Evolutionary conservation across 1,139 yeast species (phyloP).

Genomic region (Sugiyamaella sp.): DNA sequence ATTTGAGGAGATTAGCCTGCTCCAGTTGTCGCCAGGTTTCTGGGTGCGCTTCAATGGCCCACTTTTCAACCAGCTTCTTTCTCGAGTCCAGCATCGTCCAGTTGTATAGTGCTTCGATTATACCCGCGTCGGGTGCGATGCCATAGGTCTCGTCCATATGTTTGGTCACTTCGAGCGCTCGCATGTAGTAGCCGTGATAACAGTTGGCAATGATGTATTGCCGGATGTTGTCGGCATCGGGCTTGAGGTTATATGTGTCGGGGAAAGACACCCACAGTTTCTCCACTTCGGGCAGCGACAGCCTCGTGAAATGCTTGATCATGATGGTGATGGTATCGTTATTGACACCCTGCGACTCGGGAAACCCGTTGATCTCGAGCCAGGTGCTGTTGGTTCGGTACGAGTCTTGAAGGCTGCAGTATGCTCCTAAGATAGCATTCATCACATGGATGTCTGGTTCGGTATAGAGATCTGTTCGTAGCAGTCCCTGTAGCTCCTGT

Average conservation of each 20-base stretch:
- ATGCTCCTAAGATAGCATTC: slow-evolving; percentile 69
- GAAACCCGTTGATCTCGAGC: slow-evolving; percentile 57
- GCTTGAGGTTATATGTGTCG: slow-evolving; percentile 52
- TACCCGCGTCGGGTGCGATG: slow-evolving; percentile 52
- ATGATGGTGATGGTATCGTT: slow-evolving; percentile 71
- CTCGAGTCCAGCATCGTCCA: slow-evolving; percentile 57
- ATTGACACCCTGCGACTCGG: slow-evolving; percentile 55
- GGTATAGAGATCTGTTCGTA: slow-evolving; percentile 68
- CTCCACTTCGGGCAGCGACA: slow-evolving; percentile 59
- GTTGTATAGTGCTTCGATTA: slow-evolving; percentile 60
- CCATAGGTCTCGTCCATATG: slow-evolving; percentile 55
- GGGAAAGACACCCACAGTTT: slow-evolving; percentile 66
- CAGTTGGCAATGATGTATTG: slow-evolving; percentile 77
- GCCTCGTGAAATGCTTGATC: slow-evolving; percentile 65
- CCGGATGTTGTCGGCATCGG: slow-evolving; percentile 57
- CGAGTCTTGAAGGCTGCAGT: slow-evolving; percentile 62
- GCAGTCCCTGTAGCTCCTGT: slow-evolving; percentile 61
- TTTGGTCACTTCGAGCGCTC: slow-evolving; percentile 58
- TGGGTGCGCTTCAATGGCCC: slow-evolving; percentile 55
- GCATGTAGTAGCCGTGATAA: slow-evolving; percentile 62
- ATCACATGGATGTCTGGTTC: slow-evolving; percentile 60
- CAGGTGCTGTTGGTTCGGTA: slow-evolving; percentile 65
- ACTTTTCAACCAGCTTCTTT: slow-evolving; percentile 52
- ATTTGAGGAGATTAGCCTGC: slow-evolving; percentile 46
- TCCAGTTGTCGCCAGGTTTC: slow-evolving; percentile 53